Conservation (phyloP, 768 basidiomycete species). For the Gymnopilus junonius region DNA sequence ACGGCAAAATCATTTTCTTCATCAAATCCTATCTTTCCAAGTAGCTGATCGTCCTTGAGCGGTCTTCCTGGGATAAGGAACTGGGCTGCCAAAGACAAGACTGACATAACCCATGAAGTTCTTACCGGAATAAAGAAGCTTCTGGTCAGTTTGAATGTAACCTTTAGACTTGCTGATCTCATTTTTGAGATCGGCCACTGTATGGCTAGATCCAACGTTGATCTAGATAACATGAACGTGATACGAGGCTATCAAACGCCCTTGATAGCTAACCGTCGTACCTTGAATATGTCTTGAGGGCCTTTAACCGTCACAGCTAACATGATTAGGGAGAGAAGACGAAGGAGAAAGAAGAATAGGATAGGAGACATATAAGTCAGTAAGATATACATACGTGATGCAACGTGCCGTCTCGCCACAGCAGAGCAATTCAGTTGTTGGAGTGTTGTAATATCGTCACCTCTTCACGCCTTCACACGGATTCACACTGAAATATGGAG, state of each 20-base stretch:
- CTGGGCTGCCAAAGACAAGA: background rate
- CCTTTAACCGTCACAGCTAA: background rate
- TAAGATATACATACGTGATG: no score
- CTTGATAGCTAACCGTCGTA: background rate
- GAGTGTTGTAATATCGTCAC: no score
- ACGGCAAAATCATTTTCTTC: background rate
- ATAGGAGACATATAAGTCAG: no score
- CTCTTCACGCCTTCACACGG: no score
- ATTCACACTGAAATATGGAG: no score
- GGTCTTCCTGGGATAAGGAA: background rate
- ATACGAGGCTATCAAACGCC: background rate
- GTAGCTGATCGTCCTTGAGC: background rate
- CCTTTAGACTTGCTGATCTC: background rate
- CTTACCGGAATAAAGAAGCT: background rate
- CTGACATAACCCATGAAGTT: background rate
- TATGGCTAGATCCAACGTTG: background rate
- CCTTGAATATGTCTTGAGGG: background rate
- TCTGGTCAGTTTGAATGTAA: background rate
- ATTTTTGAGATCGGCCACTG: background rate
- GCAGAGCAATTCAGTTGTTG: no score
- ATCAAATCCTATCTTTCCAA: background rate
- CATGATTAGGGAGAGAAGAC: background rate
- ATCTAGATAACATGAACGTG: background rate
- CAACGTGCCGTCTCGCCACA: no score
- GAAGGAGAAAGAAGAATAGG: no score